A percentile compares a stretch with the other conserved stretches of the same genome.
These are phyloP conservation scores for Leccinum insolens DNA, from an alignment of 1,284 basidiomycete species.

Conservation along the genomic window DNA sequence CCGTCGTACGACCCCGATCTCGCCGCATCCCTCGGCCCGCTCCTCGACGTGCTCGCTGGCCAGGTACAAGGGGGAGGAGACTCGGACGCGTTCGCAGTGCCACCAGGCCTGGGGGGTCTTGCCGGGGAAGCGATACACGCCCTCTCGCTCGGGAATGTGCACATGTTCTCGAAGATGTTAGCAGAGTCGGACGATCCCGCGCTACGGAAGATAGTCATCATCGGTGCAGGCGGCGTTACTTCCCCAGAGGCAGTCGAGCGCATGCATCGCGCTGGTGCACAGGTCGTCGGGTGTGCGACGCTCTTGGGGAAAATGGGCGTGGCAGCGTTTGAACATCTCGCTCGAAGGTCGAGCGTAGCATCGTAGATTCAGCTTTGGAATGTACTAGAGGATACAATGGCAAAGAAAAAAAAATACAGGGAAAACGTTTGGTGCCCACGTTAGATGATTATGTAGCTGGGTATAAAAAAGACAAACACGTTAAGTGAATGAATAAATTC, in stretches of 20 bases:
- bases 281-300: conserved; percentile 74
- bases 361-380: conserved; percentile 13
- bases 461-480: conserved; percentile 1
- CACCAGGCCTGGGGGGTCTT: conserved; percentile 67
- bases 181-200: conserved; percentile 41
- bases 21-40: too few relatives aligned
- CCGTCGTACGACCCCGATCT: too few relatives aligned
- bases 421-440: conserved; percentile 15
- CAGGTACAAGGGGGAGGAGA: conserved; percentile 37
- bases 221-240: conserved; percentile 82
- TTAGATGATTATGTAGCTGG: conserved; percentile 11
- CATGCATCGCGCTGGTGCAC: conserved; percentile 73
- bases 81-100: conserved; percentile 51
- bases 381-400: conserved; percentile 21
- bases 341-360: conserved; percentile 4
- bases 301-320: conserved; percentile 69
- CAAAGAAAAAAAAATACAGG: conserved; percentile 26
- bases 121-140: conserved; percentile 78
- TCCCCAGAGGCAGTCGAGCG: conserved; percentile 56
- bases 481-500: conserved; percentile 37
- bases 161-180: conserved; percentile 58
- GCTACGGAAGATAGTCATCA: conserved; percentile 54
- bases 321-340: conserved; percentile 60
- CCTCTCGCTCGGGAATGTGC: conserved; percentile 74
- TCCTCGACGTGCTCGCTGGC: conserved; percentile 19